Base-by-base conservation (phyloP, 208 protist genomes). In the Trypanosoma theileri region DNA sequence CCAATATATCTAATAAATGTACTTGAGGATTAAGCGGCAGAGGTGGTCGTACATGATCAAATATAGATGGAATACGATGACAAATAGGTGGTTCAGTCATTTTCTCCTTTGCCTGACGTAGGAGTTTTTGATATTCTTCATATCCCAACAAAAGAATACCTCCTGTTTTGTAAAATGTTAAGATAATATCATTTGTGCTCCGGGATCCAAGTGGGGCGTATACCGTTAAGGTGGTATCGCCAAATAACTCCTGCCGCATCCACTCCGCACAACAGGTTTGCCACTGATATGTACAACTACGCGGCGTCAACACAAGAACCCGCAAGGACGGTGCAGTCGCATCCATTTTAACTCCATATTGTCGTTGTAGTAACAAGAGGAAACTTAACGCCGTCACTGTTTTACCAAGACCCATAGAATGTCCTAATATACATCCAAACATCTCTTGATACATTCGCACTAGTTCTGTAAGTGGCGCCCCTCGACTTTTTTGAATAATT, bases 391-490 rank as follows among this genome's bases (percentile, higher is more conserved):
- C 76, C 4, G 85, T 92, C n/a, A 93, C 66, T 17, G 91, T 93
- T 64, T 96, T 96, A 53, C 91, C 91, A 8, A 96, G 82, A 9
- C 91, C 91, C 91, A 96, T 96, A 6, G 91, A 96, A 77, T 96
- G 91, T 3, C 79, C 85, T n/a, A 96, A 55, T 46, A 93, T 85
- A 42, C 75, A 85, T 19, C 91, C 91, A 72, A 81, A 88, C 2
- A 92, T 59, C 59, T 85, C 73, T 40, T 84, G 82, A 45, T 78
- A 80, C 46, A 91, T 63, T 41, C 61, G 71, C 9, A 76, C 80
- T 21, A 77, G 75, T 65, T 88, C 77, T 66, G 73, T 66, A 3
- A 88, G 66, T 9, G 87, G 82, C 17, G 73, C 67, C 2, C 44
- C 56, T 22, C 55, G 57, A 13, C 78, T 80, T 26, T 62, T 66